phyloP scores from a whole-genome alignment of 139 green algal genomes.

The Ettlia oleoabundans region DNA sequence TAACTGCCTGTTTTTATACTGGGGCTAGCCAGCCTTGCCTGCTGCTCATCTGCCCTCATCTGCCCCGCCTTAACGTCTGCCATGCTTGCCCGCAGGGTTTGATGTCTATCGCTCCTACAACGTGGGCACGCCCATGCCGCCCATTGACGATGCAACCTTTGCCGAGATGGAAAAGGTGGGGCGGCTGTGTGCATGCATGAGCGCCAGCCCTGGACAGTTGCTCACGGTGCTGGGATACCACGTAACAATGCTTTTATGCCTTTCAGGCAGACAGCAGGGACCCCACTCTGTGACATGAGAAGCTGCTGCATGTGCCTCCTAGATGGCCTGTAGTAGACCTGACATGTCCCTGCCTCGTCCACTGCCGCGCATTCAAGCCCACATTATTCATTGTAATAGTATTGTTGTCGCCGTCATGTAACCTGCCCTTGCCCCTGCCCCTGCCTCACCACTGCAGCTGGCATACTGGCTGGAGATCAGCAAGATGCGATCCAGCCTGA shows the following conservation, averaged over 20 bases:
- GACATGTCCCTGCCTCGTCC: no score
- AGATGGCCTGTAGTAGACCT: no score
- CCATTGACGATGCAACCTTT: constrained; percentile 5
- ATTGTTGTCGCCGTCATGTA: no score
- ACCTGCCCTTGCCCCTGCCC: background rate
- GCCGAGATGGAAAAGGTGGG: constrained; percentile 23
- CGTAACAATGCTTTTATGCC: no score
- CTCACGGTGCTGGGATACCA: no score
- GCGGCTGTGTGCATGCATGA: no score
- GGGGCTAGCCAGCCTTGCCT: background rate
- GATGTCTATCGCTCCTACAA: constrained; percentile 57
- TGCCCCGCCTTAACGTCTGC: no score
- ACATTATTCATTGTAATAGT: background rate
- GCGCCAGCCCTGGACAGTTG: no score
- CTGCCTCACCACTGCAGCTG: constrained; percentile 1
- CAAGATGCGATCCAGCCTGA: constrained; percentile 58
- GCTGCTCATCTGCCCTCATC: no score
- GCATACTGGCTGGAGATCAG: constrained; percentile 61
- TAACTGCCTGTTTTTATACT: background rate
- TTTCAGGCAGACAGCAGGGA: background rate
- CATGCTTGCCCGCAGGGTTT: constrained; percentile 23
- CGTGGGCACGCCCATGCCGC: constrained; percentile 29
- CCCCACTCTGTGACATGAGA: background rate
- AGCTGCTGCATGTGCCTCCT: no score
- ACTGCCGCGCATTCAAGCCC: no score